Base-by-base conservation (phyloP, 163 green algal genomes). In the Scenedesmus sp. region DNA sequence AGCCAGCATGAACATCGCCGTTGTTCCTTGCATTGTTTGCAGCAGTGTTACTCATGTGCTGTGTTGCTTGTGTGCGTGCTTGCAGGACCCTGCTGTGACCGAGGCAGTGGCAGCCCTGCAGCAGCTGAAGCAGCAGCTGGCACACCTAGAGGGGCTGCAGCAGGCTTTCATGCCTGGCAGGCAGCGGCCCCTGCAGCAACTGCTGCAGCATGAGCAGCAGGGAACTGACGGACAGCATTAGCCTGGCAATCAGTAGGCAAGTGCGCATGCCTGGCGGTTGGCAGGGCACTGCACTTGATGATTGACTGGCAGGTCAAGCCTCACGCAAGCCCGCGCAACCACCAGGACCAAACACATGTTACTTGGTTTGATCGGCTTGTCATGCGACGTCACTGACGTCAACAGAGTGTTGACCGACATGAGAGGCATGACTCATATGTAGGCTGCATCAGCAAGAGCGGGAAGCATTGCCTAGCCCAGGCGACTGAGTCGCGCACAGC, bases 71-170 rank as follows among this genome's bases (percentile, higher is more conserved):
- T n/a, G n/a, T 87, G 53, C 56, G 30, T 81, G 76, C 51, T 40
- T 43, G 40, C 88, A 92, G 88, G 81, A 92, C 26, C 81, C 81
- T 7, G 43, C 51, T 30, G 88, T 92, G 24, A 9, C 81, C 20
- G 68, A 35, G 65, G 88, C 88, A n/a, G 88, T 92, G 30, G 61
- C 61, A 1, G 37, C 70, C 5, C 70, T 92, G 46, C 88, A 92
- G 65, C 42, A 20, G 81, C 81, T 70, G 3, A 92, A 92, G 88
- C 56, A 85, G 88, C 22, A 51, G 37, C 81, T 92, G 49, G 65
- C 81, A 24, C 81, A 46, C 0, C 65, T 92, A 5, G 88, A 92
- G 43, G 37, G 81, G 2, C 44, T 92, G 88, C 59, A 72, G 18
- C 33, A 46, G 46, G 79, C 88, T 0, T 92, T 92, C 56, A 20